Conservation (phyloP, 257 asterid species). For the Forsythia viridissima region DNA sequence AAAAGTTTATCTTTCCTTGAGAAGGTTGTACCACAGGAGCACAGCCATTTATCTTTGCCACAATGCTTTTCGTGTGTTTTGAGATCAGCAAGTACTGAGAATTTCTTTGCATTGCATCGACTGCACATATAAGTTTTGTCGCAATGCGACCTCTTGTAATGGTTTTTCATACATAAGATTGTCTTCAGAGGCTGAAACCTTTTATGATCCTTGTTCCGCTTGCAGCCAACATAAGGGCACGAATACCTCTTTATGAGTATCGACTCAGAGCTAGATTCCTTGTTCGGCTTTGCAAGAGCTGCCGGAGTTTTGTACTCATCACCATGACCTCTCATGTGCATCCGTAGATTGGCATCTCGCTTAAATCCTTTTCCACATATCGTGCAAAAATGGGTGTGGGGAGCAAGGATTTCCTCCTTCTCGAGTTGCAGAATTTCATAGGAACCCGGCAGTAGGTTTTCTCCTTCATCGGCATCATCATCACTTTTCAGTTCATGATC, state of each 20-base stretch:
- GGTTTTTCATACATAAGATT: conserved; percentile 85
- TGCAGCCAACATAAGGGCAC: conserved; percentile 85
- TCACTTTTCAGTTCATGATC: conserved; percentile 87
- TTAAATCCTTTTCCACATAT: conserved; percentile 94
- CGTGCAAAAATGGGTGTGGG: conserved; percentile 92
- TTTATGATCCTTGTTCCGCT: conserved; percentile 84
- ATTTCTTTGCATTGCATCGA: conserved; percentile 83
- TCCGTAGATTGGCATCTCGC: conserved; percentile 86
- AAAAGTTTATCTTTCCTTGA: conserved; percentile 96
- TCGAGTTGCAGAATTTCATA: conserved; percentile 91
- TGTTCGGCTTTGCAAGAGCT: conserved; percentile 89
- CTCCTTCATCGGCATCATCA: conserved; percentile 93
- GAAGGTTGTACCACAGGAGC: conserved; percentile 97
- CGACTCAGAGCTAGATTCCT: conserved; percentile 66
- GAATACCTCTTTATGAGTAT: conserved; percentile 79
- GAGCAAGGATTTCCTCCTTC: conserved; percentile 93
- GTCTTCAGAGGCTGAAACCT: conserved; percentile 90
- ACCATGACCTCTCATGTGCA: conserved; percentile 99
- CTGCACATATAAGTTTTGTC: conserved; percentile 92
- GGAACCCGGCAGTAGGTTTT: conserved; percentile 83
- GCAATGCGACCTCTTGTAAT: conserved; percentile 93
- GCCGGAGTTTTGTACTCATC: conserved; percentile 94
- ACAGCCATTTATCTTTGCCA: conserved; percentile 94
- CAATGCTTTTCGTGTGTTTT: conserved; percentile 99
- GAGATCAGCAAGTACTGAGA: conserved; percentile 90